Evolutionary conservation across 169 alveolate genomes (phyloP), one percentile per base, ranked within the genome.

Genomic region (Plasmodium gonderi): DNA sequence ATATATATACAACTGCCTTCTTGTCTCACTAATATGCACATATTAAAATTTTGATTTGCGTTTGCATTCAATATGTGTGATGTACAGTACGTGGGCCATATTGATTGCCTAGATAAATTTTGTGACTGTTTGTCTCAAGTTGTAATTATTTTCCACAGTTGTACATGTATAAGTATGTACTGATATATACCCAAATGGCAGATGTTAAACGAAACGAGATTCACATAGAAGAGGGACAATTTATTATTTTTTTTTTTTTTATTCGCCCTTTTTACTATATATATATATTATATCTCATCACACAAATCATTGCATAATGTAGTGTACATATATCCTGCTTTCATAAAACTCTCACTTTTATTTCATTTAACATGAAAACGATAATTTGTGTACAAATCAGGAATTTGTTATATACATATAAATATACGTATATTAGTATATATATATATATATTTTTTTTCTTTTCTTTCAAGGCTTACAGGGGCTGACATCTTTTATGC

Each of bases 401-500:
- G n/a, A n/a, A n/a, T 40, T 74, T 45, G 33, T 74, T 45, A 74
- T 11, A 74, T 74, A 45, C 17, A 45, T 26, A 44, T n/a, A 3
- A 49, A 20, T 49, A 49, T 49, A 14, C 67, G 26, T 49, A 49
- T 14, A 14, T 38, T 74, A 26, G 33, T 38, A 45, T 44, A 74
- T n/a, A 40, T 74, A 60, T 20, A 26, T 74, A 74, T 74, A n/a
- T 74, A 17, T 72, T 72, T 38, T 26, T 17, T n/a, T 36, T 36
- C 26, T 72, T 79, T 51, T 78, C 4, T 36, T 40, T 54, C 29
- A 17, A 49, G 40, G 64, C 92, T 83, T 83, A 83, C 92, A 17
- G 92, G 92, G 64, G 92, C 79, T 83, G 92, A 83, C 92, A 83
- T 83, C 44, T 83, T 83, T 26, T 69, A 42, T 14, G 23, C n/a